These are phyloP conservation scores for Teunomyces panamensis DNA, from an alignment of 805 yeast genomes.

Conservation along the genomic window DNA sequence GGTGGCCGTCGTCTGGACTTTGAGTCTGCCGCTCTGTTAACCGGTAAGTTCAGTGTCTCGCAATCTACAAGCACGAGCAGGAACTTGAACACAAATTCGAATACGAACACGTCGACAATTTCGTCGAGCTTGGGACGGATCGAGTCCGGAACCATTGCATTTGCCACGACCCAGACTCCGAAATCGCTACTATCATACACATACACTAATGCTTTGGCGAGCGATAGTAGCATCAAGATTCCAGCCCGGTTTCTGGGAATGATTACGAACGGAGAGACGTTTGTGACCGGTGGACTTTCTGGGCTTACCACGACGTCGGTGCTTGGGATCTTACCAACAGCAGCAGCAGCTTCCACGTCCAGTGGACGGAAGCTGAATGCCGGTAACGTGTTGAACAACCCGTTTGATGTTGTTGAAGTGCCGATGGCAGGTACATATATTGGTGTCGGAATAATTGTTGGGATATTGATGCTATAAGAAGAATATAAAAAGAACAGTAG, in stretches of 20 bases:
- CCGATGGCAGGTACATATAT: neutral
- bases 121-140: constrained; percentile 21
- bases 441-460: neutral
- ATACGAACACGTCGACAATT: neutral
- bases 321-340: constrained; percentile 12
- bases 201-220: constrained; percentile 18
- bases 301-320: neutral
- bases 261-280: constrained; percentile 25
- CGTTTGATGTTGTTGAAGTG: neutral
- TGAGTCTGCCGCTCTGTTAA: constrained; percentile 3
- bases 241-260: constrained; percentile 28
- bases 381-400: neutral
- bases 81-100: neutral
- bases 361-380: constrained; percentile 6
- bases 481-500: neutral
- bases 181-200: constrained; percentile 10
- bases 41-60: neutral
- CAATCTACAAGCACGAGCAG: no score
- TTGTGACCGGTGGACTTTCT: constrained; percentile 18
- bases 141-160: constrained; percentile 47
- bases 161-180: constrained; percentile 37
- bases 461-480: neutral
- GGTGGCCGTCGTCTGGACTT: neutral
- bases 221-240: constrained; percentile 13
- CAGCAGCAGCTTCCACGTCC: constrained; percentile 14